These are phyloP conservation scores for Cardamine occulta DNA, from an alignment of 345 rosid genomes.

Conservation along the genomic window DNA sequence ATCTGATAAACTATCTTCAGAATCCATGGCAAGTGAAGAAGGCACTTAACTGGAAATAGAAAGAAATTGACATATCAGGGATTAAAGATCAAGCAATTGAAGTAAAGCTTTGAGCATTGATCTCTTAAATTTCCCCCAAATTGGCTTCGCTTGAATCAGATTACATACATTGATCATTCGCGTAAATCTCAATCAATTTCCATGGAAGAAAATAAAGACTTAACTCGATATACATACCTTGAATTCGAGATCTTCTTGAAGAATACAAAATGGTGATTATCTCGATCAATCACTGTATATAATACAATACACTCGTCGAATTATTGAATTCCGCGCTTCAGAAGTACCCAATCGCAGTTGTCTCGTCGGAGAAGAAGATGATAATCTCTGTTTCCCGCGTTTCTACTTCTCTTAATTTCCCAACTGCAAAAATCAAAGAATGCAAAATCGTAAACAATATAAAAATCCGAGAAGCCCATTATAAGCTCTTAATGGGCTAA, in stretches of 20 bases:
- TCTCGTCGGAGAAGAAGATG: conserved; percentile 32
- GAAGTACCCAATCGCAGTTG: conserved; percentile 3
- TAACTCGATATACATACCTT: background rate
- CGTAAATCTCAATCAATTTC: background rate
- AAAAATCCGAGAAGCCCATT: background rate
- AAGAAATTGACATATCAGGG: background rate
- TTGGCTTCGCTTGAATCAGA: background rate
- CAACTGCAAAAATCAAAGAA: conserved; percentile 6
- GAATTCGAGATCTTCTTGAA: background rate
- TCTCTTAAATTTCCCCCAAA: background rate
- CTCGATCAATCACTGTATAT: background rate
- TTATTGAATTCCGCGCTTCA: too few species aligned
- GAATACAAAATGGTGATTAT: background rate
- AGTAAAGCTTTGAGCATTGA: background rate
- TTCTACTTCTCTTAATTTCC: background rate
- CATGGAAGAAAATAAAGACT: background rate
- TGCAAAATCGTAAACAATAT: background rate
- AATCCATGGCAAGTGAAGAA: background rate
- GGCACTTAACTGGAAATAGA: background rate
- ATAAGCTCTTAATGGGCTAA: conserved; percentile 16
- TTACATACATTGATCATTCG: background rate
- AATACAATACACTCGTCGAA: background rate
- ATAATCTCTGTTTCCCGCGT: conserved; percentile 27
- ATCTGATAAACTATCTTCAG: background rate
- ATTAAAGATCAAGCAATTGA: background rate